Conservation (phyloP, 768 basidiomycete species). For the Podaxis sp. region DNA sequence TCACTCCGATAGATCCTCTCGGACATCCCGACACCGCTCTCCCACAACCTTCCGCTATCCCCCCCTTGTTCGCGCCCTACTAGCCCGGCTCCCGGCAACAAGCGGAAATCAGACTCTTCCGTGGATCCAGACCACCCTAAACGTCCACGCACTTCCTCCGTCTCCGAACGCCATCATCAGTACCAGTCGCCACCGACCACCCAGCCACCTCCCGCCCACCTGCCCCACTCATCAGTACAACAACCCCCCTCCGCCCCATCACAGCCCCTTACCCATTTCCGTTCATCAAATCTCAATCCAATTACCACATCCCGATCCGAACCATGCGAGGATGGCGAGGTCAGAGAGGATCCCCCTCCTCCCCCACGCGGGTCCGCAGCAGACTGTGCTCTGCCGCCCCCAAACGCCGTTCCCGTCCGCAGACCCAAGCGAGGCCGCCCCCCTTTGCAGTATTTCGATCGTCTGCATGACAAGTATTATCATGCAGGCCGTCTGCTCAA, state of each 20-base stretch:
- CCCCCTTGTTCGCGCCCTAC: conserved; percentile 50
- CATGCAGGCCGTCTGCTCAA: conserved; percentile 72
- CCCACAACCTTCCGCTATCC: conserved; percentile 49
- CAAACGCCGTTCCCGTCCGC: conserved; percentile 55
- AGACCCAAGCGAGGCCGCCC: conserved; percentile 65
- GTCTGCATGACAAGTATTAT: conserved; percentile 70
- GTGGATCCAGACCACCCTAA: conserved; percentile 44
- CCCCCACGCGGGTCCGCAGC: conserved; percentile 22
- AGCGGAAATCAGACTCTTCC: conserved; percentile 46
- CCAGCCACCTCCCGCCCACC: conserved; percentile 25
- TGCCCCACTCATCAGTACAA: conserved; percentile 24
- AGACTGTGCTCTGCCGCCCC: conserved; percentile 14
- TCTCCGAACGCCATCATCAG: conserved; percentile 27
- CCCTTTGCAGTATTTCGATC: conserved; percentile 48
- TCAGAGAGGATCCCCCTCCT: conserved; percentile 36
- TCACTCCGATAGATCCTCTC: conserved; percentile 39
- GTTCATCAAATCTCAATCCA: conserved; percentile 22
- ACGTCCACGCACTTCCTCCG: conserved; percentile 41
- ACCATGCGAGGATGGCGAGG: conserved; percentile 56
- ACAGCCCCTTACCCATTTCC: conserved; percentile 22
- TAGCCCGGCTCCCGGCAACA: conserved; percentile 45
- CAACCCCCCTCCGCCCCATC: conserved; percentile 25
- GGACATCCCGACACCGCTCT: conserved; percentile 36
- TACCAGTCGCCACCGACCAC: conserved; percentile 26
- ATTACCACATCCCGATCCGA: conserved; percentile 34